A percentile compares a stretch with the other conserved stretches of the same genome.
phyloP scores from a whole-genome alignment of 441 rosid genomes.

The Brassica balearica region DNA sequence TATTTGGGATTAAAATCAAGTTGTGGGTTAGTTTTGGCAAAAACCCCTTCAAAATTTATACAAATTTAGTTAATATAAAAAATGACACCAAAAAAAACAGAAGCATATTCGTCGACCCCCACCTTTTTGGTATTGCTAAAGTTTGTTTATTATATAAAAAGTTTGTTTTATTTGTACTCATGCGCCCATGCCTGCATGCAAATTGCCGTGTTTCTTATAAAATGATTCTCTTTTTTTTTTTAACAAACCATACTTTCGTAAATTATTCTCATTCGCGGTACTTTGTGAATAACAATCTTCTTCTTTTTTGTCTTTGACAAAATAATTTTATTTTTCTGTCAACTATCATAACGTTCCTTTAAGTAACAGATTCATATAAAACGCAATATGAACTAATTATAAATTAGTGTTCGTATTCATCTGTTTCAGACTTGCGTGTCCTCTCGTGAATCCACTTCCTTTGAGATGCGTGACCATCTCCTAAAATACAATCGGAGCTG shows the following conservation, averaged over 20 bases:
- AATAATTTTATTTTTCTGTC: neutral
- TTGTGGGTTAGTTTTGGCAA: too few species aligned
- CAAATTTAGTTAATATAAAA: neutral
- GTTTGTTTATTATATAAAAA: neutral
- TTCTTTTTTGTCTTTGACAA: neutral
- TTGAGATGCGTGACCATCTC: constrained; percentile 45
- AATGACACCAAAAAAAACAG: neutral
- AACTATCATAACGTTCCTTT: constrained; percentile 13
- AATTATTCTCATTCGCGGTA: neutral
- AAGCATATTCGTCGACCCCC: neutral
- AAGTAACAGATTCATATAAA: neutral
- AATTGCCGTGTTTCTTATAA: constrained; percentile 1
- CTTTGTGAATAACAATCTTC: constrained; percentile 19
- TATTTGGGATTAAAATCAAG: too few species aligned
- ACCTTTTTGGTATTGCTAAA: neutral
- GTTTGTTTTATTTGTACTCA: neutral
- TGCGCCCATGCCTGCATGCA: constrained; percentile 11
- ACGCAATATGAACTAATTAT: neutral
- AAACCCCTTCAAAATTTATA: too few species aligned
- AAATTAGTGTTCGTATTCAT: neutral
- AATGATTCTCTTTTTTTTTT: neutral
- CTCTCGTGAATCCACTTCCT: constrained; percentile 21
- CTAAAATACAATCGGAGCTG: constrained; percentile 27
- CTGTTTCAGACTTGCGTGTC: constrained; percentile 29
- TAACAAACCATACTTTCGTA: too few species aligned